Evolutionary conservation across 306 rosid genomes (phyloP).

Genomic region (Cucurbita argyrosperma): DNA sequence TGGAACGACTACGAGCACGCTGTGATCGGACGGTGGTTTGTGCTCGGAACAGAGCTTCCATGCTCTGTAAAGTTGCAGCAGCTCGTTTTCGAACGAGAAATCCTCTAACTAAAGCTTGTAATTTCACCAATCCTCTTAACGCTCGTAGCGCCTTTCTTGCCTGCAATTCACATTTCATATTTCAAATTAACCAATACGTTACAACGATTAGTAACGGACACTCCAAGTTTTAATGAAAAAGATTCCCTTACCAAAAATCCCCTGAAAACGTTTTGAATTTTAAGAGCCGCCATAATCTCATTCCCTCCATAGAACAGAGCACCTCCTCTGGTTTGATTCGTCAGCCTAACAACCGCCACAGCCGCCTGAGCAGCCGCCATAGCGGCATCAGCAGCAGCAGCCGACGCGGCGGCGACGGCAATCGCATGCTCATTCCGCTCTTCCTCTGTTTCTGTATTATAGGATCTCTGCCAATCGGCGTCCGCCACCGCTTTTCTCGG

Average conservation of each 20-base stretch:
- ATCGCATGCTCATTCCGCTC: constrained; percentile 85
- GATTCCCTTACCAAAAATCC: constrained; percentile 55
- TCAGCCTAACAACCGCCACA: constrained; percentile 70
- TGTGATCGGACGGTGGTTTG: constrained; percentile 56
- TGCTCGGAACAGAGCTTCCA: constrained; percentile 90
- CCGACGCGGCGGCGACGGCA: constrained; percentile 95
- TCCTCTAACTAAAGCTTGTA: constrained; percentile 89
- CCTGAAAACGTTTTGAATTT: constrained; percentile 81
- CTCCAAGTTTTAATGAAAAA: background rate
- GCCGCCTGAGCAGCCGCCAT: constrained; percentile 90
- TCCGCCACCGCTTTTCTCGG: constrained; percentile 10
- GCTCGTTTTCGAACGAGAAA: constrained; percentile 78
- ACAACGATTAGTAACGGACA: background rate
- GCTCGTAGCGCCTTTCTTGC: constrained; percentile 88
- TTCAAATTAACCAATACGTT: background rate
- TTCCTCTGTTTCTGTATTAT: constrained; percentile 36
- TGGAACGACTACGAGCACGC: constrained; percentile 74
- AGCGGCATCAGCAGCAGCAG: constrained; percentile 81
- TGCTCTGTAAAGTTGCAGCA: constrained; percentile 75
- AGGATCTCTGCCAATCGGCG: constrained; percentile 58
- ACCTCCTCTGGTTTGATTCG: constrained; percentile 43
- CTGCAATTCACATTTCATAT: constrained; percentile 27
- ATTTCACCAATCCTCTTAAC: constrained; percentile 70
- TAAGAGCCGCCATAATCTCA: constrained; percentile 53
- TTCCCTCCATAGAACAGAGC: constrained; percentile 40